Evolutionary conservation across 164 flowering plant genomes (phyloP), one percentile per base, ranked within the genome.

Genomic region (Aristolochia contorta): DNA sequence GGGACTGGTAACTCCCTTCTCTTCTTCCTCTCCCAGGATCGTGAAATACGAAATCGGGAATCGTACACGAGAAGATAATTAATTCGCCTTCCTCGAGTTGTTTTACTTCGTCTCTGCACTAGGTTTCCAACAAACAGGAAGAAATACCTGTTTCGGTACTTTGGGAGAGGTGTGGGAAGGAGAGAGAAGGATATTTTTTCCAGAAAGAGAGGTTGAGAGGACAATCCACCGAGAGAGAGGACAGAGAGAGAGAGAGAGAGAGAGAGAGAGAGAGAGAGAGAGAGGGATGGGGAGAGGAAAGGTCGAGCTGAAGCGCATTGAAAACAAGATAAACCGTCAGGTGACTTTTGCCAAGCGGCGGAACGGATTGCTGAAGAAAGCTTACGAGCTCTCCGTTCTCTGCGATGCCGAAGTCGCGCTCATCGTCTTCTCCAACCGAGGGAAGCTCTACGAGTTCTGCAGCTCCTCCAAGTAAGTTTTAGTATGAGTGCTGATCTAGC

Each of bases 371-470:
- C 47, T 68, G 21, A 68, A 63, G 62, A 64, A 68, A 21, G 69
- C 69, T 18, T 67, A 61, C 47, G 69, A 67, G 59, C 60, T 67
- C 3, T 66, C 69, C 12, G 59, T 68, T 52, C 62, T 68, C 37
- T 62, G 71, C 20, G 66, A 68, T 53, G 67, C 67, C 18, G 71
- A 68, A 47, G 67, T 68, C 19, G 71, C 67, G 47, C 63, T 68
- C 56, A 68, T 68, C 60, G 47, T 68, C 60, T 68, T 68, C 67
- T 68, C 71, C 49, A 59, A 30, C 43, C 49, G 71, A 16, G 71
- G 71, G 27, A 68, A 68, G 56, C 71, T 68, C 27, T 68, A 45
- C 47, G 71, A 68, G 63, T 68, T 62, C 59, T 68, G 67, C 48
- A 68, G 67, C 67, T 30, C 22, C 46, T 32, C 67, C 37, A 68